Evolutionary conservation across 495 filamentous ascomycete genomes (phyloP).

Genomic region (Podospora sp.): DNA sequence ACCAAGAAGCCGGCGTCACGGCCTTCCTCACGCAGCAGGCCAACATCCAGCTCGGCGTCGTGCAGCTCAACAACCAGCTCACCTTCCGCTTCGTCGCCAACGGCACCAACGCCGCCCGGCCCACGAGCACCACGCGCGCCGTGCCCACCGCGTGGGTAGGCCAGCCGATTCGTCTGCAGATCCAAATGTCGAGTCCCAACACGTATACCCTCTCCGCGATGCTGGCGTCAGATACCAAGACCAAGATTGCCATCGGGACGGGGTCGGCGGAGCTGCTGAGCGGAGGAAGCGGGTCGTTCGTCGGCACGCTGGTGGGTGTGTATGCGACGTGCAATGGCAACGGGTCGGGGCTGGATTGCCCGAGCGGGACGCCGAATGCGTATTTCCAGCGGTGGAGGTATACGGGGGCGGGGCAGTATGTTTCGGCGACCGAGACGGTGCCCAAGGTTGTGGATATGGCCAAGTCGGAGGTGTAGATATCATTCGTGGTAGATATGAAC

Average conservation of each 20-base stretch:
- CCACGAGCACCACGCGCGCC: not conserved
- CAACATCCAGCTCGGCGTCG: conserved; percentile 51
- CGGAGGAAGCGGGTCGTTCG: conserved; percentile 21
- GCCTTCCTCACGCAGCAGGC: conserved; percentile 51
- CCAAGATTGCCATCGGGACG: conserved; percentile 15
- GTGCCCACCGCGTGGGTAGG: conserved; percentile 21
- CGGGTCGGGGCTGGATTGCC: conserved; percentile 21
- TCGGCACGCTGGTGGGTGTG: conserved; percentile 22
- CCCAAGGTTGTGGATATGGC: conserved; percentile 3
- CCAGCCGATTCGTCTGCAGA: conserved; percentile 21
- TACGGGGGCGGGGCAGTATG: conserved; percentile 14
- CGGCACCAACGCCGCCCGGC: not conserved
- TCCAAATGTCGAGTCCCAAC: conserved; percentile 14
- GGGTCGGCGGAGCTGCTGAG: conserved; percentile 23
- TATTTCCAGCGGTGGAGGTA: conserved; percentile 28
- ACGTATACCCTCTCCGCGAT: conserved; percentile 23
- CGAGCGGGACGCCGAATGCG: conserved; percentile 15
- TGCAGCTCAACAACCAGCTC: conserved; percentile 27
- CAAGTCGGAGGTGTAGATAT: conserved; percentile 6
- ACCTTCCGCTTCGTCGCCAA: conserved; percentile 34
- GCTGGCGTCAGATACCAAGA: conserved; percentile 7
- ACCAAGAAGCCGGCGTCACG: conserved; percentile 44
- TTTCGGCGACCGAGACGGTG: conserved; percentile 9
- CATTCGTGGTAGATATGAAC: no score
- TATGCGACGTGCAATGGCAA: conserved; percentile 28